These are phyloP conservation scores for Neurospora sp. DNA, from an alignment of 495 filamentous ascomycete species.

Conservation along the genomic window DNA sequence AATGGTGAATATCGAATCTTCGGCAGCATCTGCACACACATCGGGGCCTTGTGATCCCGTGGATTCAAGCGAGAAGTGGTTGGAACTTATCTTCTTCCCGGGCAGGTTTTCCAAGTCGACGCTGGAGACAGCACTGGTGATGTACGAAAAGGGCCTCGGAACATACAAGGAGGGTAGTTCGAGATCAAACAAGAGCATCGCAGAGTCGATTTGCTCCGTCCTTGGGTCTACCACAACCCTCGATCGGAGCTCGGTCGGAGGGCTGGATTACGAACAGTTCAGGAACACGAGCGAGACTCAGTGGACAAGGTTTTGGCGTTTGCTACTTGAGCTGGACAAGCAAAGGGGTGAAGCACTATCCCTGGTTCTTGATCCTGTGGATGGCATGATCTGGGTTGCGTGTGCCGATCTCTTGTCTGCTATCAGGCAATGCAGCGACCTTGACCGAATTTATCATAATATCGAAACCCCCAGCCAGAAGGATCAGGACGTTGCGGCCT, in stretches of 20 bases:
- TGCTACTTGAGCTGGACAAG: slow-evolving; percentile 77
- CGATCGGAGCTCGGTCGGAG: slow-evolving; percentile 46
- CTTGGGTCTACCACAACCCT: slow-evolving; percentile 55
- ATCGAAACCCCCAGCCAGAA: slow-evolving; percentile 23
- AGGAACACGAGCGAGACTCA: slow-evolving; percentile 62
- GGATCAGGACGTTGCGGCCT: slow-evolving; percentile 25
- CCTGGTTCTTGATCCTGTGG: slow-evolving; percentile 59
- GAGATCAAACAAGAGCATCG: slow-evolving; percentile 43
- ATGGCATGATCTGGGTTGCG: slow-evolving; percentile 70
- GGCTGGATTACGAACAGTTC: slow-evolving; percentile 65
- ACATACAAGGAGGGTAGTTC: slow-evolving; percentile 24
- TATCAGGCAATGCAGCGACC: slow-evolving; percentile 65
- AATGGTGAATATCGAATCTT: slow-evolving; percentile 54
- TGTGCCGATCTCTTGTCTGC: slow-evolving; percentile 69
- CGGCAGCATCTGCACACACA: slow-evolving; percentile 43
- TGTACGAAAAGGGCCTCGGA: slow-evolving; percentile 58
- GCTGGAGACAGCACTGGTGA: slow-evolving; percentile 68
- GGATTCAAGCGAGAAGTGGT: slow-evolving; percentile 57
- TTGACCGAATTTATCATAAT: slow-evolving; percentile 63
- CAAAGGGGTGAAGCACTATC: slow-evolving; percentile 69
- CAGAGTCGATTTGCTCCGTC: slow-evolving; percentile 59
- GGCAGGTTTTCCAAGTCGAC: slow-evolving; percentile 65
- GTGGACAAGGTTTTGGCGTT: slow-evolving; percentile 82
- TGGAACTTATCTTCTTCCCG: slow-evolving; percentile 69
- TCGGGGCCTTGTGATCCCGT: slow-evolving; percentile 51